Evolutionary conservation across 2,329 filamentous ascomycete genomes (phyloP), one percentile per base, ranked within the genome.

Genomic region (Neopestalotiopsis clavispora): DNA sequence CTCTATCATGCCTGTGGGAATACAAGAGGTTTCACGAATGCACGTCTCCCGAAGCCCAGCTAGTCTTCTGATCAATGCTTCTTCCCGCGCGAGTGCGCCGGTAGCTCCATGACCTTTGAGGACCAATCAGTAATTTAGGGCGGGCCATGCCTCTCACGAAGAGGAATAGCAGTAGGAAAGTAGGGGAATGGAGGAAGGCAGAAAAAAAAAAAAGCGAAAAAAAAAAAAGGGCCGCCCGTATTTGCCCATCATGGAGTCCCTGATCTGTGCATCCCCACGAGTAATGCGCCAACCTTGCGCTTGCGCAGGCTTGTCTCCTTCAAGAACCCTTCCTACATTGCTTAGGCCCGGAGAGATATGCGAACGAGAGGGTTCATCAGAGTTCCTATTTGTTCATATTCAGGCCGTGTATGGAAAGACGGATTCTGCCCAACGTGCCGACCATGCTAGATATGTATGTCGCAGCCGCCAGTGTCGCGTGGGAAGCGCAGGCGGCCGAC

Each of bases 391-490:
- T 62, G 59, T 62, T 34, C 28, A 20, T n/a, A 62, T 17, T 28
- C 30, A 40, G 59, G 45, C 45, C 45, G n/a, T 52, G 14, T 30
- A 40, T 62, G 59, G 30, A 32, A 20, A 20, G 28, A 62, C 40
- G 59, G 32, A 62, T 62, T 62, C 59, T 62, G 59, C 59, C 59
- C 59, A 62, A 62, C 59, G n/a, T 62, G 59, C 59, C 32, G 32
- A 62, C 59, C 34, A 62, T 62, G 59, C 59, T 62, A 40, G 32
- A 62, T 62, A 62, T 62, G 59, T 62, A 62, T 62, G n/a, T 62
- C 32, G 30, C 59, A 34, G 59, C 59, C 59, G 59, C 59, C 30
- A 38, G 23, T 62, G 59, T 62, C 59, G 59, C 59, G 59, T 62
- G 59, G 59, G 32, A 62, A 62, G 59, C 32, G 59, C 59, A 62